phyloP scores from a whole-genome alignment of 1,139 yeast genomes.

The Pichia sp. region DNA sequence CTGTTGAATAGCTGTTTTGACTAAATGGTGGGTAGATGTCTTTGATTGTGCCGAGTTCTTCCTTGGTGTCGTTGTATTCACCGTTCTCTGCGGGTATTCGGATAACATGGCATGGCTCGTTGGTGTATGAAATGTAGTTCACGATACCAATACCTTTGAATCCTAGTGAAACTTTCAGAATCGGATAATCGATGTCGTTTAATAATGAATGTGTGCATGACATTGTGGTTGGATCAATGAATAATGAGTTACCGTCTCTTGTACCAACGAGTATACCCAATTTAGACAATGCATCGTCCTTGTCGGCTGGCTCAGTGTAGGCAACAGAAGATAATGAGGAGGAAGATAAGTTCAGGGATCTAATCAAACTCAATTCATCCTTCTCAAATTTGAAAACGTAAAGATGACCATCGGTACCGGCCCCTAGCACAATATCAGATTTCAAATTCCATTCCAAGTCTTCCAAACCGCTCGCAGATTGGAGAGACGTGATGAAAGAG shows the following conservation, averaged over 20 bases:
- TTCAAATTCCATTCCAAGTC: slow-evolving; percentile 13
- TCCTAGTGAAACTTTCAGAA: slow-evolving; percentile 9
- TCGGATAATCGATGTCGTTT: slow-evolving; percentile 11
- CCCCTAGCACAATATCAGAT: slow-evolving; percentile 4
- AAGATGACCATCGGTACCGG: slow-evolving; percentile 15
- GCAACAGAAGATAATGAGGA: slow-evolving; percentile 15
- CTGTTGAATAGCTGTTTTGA: not conserved
- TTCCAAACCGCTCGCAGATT: slow-evolving; percentile 4
- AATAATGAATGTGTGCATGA: slow-evolving; percentile 12
- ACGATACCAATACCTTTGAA: slow-evolving; percentile 1
- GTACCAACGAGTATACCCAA: slow-evolving; percentile 16
- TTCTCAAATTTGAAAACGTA: slow-evolving; percentile 3
- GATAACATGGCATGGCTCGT: slow-evolving; percentile 7
- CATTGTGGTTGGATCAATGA: slow-evolving; percentile 15
- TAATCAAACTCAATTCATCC: not conserved
- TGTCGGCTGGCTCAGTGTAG: not conserved
- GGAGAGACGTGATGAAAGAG: not conserved
- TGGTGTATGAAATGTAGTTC: slow-evolving; percentile 1
- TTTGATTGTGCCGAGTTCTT: not conserved
- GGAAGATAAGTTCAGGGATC: slow-evolving; percentile 15
- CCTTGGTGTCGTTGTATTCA: no score
- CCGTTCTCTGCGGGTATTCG: slow-evolving; percentile 5
- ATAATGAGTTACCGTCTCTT: slow-evolving; percentile 19
- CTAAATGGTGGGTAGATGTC: slow-evolving; percentile 4
- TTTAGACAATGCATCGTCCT: not conserved